Base-by-base conservation (phyloP, 2,329 filamentous ascomycete genomes). In the Stagonosporopsis tanaceti region DNA sequence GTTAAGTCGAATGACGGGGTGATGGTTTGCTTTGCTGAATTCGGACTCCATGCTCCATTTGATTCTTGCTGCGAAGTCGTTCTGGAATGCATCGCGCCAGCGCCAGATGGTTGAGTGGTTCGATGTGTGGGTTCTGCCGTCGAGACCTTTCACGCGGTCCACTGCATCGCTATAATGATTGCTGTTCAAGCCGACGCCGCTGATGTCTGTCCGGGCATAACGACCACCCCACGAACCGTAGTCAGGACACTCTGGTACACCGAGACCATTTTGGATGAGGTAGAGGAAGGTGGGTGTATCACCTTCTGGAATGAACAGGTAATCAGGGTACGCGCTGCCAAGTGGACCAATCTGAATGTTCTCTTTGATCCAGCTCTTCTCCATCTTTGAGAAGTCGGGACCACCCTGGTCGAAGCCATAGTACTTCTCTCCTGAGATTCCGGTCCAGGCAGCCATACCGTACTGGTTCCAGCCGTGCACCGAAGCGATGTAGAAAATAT, bases 381-480 rank as follows among this genome's bases (percentile, higher is more conserved):
- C 79, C 30, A 85, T 74, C 42, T 80, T 80, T 6, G 75, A 73
- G 38, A 74, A 74, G 54, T 86, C 81, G 0, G 83, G 80, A 0
- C 82, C 82, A 2, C 79, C 78, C 39, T 78, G 70, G 50, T 83
- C 80, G 50, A 82, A 82, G 27, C 72, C 75, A 48, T 81, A 82
- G 63, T 75, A 80, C 2, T 59, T 59, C 4, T 84, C 81, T 6
- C 82, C 82, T 0, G 79, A 82, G 37, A 87, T 87, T 0, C 85
- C 85, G 1, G 76, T 79, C 85, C 85, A 87, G 0, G 84, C 73
- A 0, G 85, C 84, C 48, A 80, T 64, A 2, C 77, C 78, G 59
- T 87, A 88, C 45, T 82, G 75, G 61, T 83, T 83, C 79, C 81
- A 87, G 6, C 79, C 83, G 64, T 87, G 85, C 1, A 86, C 69